Percentiles rank a stretch among this genome's conserved stretches.
phyloP scores from a whole-genome alignment of 2,329 filamentous ascomycete species.

The Berkeleyomyces rouxiae region DNA sequence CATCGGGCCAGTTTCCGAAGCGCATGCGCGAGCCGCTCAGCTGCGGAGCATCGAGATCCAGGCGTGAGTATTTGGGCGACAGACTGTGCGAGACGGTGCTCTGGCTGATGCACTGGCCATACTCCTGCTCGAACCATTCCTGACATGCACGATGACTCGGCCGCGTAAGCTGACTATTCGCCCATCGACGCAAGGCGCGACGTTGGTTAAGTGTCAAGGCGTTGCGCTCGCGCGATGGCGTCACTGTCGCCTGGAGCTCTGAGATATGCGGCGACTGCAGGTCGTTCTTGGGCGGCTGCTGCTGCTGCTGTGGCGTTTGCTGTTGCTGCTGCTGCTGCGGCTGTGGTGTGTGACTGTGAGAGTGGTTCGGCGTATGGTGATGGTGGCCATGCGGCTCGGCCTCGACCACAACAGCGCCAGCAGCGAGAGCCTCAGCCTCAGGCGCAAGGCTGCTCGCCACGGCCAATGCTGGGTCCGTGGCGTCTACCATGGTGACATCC shows the following conservation, averaged over 20 bases:
- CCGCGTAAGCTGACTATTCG: constrained; percentile 36
- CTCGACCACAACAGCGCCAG: background rate
- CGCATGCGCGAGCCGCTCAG: constrained; percentile 45
- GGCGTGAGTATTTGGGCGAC: constrained; percentile 43
- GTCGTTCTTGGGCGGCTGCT: constrained; percentile 9
- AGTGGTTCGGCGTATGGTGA: background rate
- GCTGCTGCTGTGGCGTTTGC: constrained; percentile 15
- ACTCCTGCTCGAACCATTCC: constrained; percentile 43
- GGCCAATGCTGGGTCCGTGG: constrained; percentile 1
- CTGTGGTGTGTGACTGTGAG: background rate
- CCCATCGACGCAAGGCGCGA: constrained; percentile 42
- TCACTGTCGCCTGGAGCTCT: background rate
- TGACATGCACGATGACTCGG: constrained; percentile 46
- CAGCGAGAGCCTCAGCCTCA: constrained; percentile 6
- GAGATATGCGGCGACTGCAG: background rate
- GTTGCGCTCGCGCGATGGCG: constrained; percentile 32
- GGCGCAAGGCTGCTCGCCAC: constrained; percentile 2
- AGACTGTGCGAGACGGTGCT: constrained; percentile 47
- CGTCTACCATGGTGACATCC: constrained; percentile 9
- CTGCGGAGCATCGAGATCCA: constrained; percentile 42
- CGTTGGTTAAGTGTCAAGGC: constrained; percentile 46
- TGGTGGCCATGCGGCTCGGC: background rate
- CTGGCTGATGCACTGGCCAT: constrained; percentile 43
- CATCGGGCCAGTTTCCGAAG: constrained; percentile 48
- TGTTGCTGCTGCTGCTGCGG: background rate